phyloP scores from a whole-genome alignment of 2,329 filamentous ascomycete species.

The Epichloe elymi region DNA sequence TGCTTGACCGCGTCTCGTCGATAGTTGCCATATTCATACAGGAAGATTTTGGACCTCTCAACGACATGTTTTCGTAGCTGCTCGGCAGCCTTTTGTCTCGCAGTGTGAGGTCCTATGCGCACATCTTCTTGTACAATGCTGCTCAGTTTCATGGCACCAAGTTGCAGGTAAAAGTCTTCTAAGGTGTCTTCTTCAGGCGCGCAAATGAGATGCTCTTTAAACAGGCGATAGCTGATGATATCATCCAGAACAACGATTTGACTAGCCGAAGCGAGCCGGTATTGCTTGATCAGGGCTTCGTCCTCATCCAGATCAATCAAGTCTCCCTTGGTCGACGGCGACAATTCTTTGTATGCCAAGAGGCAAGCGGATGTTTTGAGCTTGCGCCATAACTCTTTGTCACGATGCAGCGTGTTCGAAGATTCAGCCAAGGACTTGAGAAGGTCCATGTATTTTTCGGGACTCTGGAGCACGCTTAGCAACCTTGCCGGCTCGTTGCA shows the following conservation, averaged over 20 bases:
- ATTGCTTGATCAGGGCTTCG: slow-evolving; percentile 57
- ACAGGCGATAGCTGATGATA: slow-evolving; percentile 76
- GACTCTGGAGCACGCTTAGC: slow-evolving; percentile 63
- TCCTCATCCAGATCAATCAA: slow-evolving; percentile 44
- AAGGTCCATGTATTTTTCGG: slow-evolving; percentile 77
- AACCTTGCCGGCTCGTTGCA: slow-evolving; percentile 73
- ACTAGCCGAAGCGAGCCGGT: slow-evolving; percentile 58
- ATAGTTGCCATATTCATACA: slow-evolving; percentile 63
- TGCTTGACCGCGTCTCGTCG: slow-evolving; percentile 67
- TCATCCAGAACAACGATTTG: slow-evolving; percentile 76
- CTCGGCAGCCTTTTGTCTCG: slow-evolving; percentile 55
- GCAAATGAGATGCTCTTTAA: slow-evolving; percentile 72
- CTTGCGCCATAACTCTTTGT: slow-evolving; percentile 63
- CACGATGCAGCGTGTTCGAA: slow-evolving; percentile 54
- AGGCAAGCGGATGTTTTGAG: slow-evolving; percentile 69
- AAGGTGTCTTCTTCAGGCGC: slow-evolving; percentile 82
- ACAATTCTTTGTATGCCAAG: slow-evolving; percentile 68
- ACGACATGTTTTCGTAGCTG: slow-evolving; percentile 69
- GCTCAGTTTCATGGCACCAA: slow-evolving; percentile 68
- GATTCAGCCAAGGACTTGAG: slow-evolving; percentile 71
- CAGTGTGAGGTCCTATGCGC: slow-evolving; percentile 51
- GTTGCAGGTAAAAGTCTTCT: slow-evolving; percentile 69
- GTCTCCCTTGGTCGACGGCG: slow-evolving; percentile 30
- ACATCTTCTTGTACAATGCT: slow-evolving; percentile 67
- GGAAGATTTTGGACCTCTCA: slow-evolving; percentile 78